Evolutionary conservation across 129 eudicot species (phyloP).

Genomic region (Helianthus tuberosus): DNA sequence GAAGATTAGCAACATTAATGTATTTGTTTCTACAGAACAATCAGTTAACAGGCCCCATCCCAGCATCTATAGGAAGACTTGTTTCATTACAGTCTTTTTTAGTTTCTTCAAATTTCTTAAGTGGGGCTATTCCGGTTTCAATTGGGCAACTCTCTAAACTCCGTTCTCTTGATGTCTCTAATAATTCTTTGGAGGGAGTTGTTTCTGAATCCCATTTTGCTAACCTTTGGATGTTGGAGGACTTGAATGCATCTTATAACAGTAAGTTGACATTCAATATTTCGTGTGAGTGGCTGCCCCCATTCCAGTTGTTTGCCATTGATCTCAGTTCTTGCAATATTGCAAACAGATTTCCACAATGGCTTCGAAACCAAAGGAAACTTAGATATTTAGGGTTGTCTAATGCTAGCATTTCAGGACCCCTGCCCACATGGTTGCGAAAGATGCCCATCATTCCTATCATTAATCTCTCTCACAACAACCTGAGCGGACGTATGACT

Average conservation of each 20-base stretch:
- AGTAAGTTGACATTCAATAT: neutral
- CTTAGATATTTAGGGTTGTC: neutral
- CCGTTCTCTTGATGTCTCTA: neutral
- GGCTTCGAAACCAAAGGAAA: slow-evolving; percentile 19
- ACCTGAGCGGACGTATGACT: neutral
- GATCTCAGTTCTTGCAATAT: neutral
- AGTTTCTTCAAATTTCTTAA: neutral
- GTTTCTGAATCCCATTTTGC: neutral
- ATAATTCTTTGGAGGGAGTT: neutral
- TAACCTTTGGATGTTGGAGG: neutral
- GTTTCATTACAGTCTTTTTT: no score
- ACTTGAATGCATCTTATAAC: neutral
- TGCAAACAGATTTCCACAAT: slow-evolving; percentile 23
- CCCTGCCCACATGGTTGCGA: slow-evolving; percentile 10
- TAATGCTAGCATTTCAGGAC: slow-evolving; percentile 1
- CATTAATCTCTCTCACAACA: slow-evolving; percentile 24
- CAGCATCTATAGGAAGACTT: no score
- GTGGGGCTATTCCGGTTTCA: neutral
- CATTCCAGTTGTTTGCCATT: neutral
- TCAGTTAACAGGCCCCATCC: neutral
- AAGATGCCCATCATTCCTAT: neutral
- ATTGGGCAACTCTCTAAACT: neutral
- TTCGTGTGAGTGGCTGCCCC: neutral
- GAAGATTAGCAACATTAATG: no score
- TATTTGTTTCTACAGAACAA: no score